phyloP scores from a whole-genome alignment of 306 rosid genomes.

The Inga oerstediana region DNA sequence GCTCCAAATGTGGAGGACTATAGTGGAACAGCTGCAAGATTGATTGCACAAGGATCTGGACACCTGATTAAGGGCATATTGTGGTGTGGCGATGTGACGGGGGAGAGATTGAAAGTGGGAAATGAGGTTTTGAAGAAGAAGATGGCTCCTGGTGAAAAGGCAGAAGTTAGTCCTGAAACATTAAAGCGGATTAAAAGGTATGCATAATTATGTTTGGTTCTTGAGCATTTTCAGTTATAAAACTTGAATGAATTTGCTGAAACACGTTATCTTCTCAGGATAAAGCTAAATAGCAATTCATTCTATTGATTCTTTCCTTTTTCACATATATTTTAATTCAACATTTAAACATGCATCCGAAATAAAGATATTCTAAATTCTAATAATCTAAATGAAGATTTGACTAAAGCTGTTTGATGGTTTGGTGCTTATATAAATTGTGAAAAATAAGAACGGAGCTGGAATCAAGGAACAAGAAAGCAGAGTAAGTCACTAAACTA shows the following conservation, averaged over 20 bases:
- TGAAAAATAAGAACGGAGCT: neutral
- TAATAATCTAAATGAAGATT: neutral
- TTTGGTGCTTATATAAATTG: neutral
- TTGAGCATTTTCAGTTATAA: neutral
- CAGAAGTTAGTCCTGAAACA: slow-evolving; percentile 74
- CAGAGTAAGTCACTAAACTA: neutral
- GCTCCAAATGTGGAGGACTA: slow-evolving; percentile 98
- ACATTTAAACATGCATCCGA: slow-evolving; percentile 1
- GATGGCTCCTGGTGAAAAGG: slow-evolving; percentile 45
- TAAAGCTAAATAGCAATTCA: neutral
- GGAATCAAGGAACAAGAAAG: neutral
- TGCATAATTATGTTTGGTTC: slow-evolving; percentile 11
- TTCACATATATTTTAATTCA: neutral
- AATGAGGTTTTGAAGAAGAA: slow-evolving; percentile 78
- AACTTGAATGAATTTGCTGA: neutral
- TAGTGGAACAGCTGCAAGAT: slow-evolving; percentile 67
- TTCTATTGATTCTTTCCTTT: neutral
- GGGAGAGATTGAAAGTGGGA: slow-evolving; percentile 85
- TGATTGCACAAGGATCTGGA: slow-evolving; percentile 82
- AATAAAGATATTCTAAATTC: neutral
- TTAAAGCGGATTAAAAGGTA: slow-evolving; percentile 85
- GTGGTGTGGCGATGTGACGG: slow-evolving; percentile 97
- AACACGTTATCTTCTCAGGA: neutral
- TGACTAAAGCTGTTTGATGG: neutral
- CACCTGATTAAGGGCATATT: slow-evolving; percentile 79